Base-by-base conservation (phyloP, 441 rosid species). In the Pelargonium citronellum region DNA sequence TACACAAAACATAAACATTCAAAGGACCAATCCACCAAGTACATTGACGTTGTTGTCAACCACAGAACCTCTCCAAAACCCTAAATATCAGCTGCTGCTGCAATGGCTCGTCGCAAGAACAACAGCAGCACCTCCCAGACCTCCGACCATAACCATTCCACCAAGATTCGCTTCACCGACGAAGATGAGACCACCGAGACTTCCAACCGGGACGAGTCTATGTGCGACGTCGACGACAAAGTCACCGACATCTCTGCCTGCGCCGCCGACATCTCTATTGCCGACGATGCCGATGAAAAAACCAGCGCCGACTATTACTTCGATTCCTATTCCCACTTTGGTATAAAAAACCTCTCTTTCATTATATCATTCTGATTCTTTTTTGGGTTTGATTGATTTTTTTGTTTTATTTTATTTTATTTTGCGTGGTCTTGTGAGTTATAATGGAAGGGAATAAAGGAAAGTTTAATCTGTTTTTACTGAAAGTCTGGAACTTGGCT, bases 291-390 rank as follows among this genome's bases (percentile, higher is more conserved):
- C 5, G 96, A 85, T 66, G 87, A 84, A 27, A 80, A 78, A 53
- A 92, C 98, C 74, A 91, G 97, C 69, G 98, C 94, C 57, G 97
- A 94, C 77, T 92, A 92, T 76, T 92, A 91, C 86, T 92, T 92
- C 79, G 96, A 92, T 74, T 92, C 96, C 9, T 91, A 92, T 80
- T 88, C 97, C 44, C 98, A 91, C 81, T 92, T 92, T 58, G 97
- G 98, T 91, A 82, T 69, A 0, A 49, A n/a, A 11, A 69, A 30
- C 12, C 49, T 69, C 55, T 41, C 66, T 16, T 37, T 67, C 69
- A 63, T 39, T 44, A n/a, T 24, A 24, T 24, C 2, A 2, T 24
- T 24, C 27, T 24, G 27, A 24, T 24, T 24, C 27, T 24, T 20
- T 46, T 46, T 47, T 27, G 15, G 41, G 44, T 69, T 57, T 27